phyloP scores from a whole-genome alignment of 345 rosid genomes.

The Conringia planisiliqua region DNA sequence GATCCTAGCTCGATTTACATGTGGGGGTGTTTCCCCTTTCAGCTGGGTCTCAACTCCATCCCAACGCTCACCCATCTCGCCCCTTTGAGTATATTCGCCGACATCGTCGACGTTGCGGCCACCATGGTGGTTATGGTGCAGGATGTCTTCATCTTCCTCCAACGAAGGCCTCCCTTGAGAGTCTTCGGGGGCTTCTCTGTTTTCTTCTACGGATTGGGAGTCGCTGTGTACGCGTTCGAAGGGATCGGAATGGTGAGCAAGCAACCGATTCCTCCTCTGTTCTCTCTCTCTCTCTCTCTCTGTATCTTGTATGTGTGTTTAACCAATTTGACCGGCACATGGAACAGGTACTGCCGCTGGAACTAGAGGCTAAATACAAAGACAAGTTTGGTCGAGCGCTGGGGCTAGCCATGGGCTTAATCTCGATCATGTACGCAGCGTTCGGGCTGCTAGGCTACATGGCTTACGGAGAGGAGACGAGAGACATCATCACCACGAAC shows the following conservation, averaged over 20 bases:
- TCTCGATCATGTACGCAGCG: conserved; percentile 48
- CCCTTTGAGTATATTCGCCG: conserved; percentile 80
- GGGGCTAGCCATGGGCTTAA: conserved; percentile 53
- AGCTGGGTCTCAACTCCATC: conserved; percentile 67
- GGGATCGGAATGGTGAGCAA: conserved; percentile 59
- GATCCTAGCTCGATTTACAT: conserved; percentile 48
- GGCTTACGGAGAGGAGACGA: conserved; percentile 71
- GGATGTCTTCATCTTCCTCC: conserved; percentile 42
- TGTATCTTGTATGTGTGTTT: not conserved
- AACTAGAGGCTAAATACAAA: conserved; percentile 53
- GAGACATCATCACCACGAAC: conserved; percentile 67
- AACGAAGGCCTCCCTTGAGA: conserved; percentile 43
- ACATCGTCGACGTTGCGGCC: conserved; percentile 64
- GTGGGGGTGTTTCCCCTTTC: conserved; percentile 76
- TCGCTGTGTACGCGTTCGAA: conserved; percentile 74
- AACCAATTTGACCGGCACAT: not conserved
- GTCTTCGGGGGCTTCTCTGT: conserved; percentile 62
- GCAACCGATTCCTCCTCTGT: not conserved
- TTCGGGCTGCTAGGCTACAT: conserved; percentile 68
- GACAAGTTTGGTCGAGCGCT: conserved; percentile 54
- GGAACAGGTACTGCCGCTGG: conserved; percentile 47
- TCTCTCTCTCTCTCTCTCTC: not conserved
- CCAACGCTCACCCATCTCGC: conserved; percentile 67
- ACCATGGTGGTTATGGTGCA: conserved; percentile 62
- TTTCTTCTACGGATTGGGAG: conserved; percentile 65